Base-by-base conservation (phyloP, 139 green algal genomes). In the Gonium pectorale region DNA sequence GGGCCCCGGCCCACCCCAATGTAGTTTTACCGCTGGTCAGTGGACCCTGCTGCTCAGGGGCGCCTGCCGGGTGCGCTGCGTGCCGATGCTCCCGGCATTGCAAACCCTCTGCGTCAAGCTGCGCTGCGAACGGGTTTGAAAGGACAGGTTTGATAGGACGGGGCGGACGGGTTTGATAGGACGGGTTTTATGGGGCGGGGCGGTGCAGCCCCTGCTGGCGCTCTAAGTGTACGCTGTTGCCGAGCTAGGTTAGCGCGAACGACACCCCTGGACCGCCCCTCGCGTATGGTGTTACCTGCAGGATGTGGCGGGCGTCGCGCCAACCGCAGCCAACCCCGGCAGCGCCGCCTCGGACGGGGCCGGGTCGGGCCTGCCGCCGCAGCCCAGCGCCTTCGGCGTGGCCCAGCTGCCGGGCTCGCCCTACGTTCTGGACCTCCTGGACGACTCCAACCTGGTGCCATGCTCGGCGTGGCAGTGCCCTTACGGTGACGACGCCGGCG, bases 331-430 rank as follows among this genome's bases (percentile, higher is more conserved):
- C 11, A 21, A n/a, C 44, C 29, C 22, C 9, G n/a, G 44, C 21
- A n/a, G 27, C 44, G 29, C 29, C n/a, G 31, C 27, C 29, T n/a
- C 33, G 7, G 37, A 22, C 46, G 54, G 15, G 3, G 37, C 67
- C 40, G 27, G 56, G 56, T 7, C 56, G 21, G 13, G 21, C 19
- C 21, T 29, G 7, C 56, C 56, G 56, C 56, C 21, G n/a, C 62
- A 6, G 19, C 8, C 66, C 0, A 31, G 27, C 56, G 56, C 24
- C 27, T 81, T 70, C 26, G 27, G 40, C 2, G 73, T 81, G 37
- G 38, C 56, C 6, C 73, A 56, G 54, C 40, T 71, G 74, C 74
- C 74, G 0, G 74, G 74, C 29, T 82, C 74, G 1, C 13, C 41
- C 15, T 60, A 51, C 41, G 74, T 82, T 4, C 74, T 62, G 74